Evolutionary conservation across 73 alveolate species (phyloP), one percentile per base, ranked within the genome.

Genomic region (Breviolum minutum): DNA sequence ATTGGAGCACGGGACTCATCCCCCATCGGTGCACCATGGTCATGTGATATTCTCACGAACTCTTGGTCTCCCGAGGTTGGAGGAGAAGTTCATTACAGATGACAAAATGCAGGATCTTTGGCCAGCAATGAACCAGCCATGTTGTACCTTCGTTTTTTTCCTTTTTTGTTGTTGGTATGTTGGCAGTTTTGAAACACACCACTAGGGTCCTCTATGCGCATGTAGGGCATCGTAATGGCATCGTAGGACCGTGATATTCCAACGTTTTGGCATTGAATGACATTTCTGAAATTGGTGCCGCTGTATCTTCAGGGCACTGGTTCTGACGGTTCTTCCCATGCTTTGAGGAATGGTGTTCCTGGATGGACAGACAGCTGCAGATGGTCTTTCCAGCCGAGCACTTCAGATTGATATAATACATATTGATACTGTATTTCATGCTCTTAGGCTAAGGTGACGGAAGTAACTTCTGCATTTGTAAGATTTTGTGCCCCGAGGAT

Each of bases 361-460:
- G 97, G 97, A 91, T 91, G 97, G 97, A 91, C 68, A 79, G 88
- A 12, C 97, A 91, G 66, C 79, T 91, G 73, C 97, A 91, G 88
- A 71, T 91, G 97, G 77, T 73, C 76, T 91, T 91, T 60, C 97
- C 97, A 62, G 97, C 73, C 89, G 19, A 20, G 90, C 24, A 20
- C 71, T 69, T 19, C 70, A 81, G n/a, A 22, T 30, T 20, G 26
- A 77, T n/a, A 24, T 77, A 2, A 6, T 68, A 68, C 17, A 17
- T 13, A 66, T 66, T 68, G 77, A 68, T 6, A 17, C 11, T 66
- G 77, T 22, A 68, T 22, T 0, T 2, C 24, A 14, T 68, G 17
- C n/a, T n/a, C n/a, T n/a, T n/a, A n/a, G n/a, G 77, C 77, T n/a
- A 3, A 40, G 54, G 54, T 40, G 54, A 40, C 54, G 54, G 54